Conservation (phyloP, 202 grass and related monocot species). For the Elaeis oleifera region DNA sequence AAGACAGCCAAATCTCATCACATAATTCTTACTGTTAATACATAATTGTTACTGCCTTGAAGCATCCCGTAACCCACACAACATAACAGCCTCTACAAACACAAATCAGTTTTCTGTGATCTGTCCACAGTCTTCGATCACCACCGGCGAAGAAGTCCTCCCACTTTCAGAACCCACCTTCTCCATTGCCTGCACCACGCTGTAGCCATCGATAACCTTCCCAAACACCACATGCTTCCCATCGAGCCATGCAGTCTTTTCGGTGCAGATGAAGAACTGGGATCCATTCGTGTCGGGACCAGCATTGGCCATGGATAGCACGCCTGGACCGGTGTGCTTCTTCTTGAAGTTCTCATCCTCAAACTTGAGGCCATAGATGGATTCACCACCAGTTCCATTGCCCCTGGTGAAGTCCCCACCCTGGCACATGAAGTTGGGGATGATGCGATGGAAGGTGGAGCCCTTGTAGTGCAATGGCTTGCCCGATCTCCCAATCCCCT, state of each 20-base stretch:
- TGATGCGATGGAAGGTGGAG: slow-evolving; percentile 70
- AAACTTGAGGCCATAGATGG: slow-evolving; percentile 68
- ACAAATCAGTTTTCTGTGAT: slow-evolving; percentile 6
- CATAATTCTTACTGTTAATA: too few relatives aligned
- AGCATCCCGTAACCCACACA: too few relatives aligned
- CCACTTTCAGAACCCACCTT: slow-evolving; percentile 35
- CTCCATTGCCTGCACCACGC: slow-evolving; percentile 65
- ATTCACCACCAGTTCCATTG: slow-evolving; percentile 73
- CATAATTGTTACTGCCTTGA: too few relatives aligned
- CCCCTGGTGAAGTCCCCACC: slow-evolving; percentile 86
- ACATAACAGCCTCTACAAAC: too few relatives aligned
- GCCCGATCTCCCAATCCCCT: slow-evolving; percentile 42
- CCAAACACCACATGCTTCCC: slow-evolving; percentile 79
- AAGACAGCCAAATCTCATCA: too few relatives aligned
- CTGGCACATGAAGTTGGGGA: slow-evolving; percentile 77
- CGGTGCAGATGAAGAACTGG: slow-evolving; percentile 83
- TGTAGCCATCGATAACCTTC: slow-evolving; percentile 54
- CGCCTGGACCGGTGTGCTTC: slow-evolving; percentile 45
- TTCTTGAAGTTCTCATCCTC: slow-evolving; percentile 69
- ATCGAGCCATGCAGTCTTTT: slow-evolving; percentile 52
- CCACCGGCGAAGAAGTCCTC: slow-evolving; percentile 27
- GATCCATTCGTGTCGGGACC: slow-evolving; percentile 69
- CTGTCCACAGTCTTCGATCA: slow-evolving; percentile 65
- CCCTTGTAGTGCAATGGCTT: slow-evolving; percentile 82
- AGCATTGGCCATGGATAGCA: slow-evolving; percentile 79